phyloP scores from a whole-genome alignment of 257 asterid genomes.

The Solanum corneliomulleri region DNA sequence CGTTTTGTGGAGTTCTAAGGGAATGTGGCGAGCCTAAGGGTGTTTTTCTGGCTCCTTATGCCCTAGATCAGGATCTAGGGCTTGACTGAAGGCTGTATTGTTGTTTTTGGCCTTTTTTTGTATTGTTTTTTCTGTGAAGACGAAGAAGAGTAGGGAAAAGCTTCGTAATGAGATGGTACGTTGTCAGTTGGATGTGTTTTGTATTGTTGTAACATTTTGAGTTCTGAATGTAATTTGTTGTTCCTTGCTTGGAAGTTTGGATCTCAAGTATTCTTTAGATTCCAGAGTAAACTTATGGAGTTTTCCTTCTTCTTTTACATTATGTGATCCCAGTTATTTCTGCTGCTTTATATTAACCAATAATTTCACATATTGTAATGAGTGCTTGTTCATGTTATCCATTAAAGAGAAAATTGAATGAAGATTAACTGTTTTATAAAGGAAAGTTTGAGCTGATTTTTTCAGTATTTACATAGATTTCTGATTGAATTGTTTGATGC shows the following conservation, averaged over 20 bases:
- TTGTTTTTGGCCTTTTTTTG: constrained; percentile 4
- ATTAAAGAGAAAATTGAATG: not conserved
- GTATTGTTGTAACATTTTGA: not conserved
- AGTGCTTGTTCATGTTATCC: not conserved
- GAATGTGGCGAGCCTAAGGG: constrained; percentile 60
- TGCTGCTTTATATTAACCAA: not conserved
- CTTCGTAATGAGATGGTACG: constrained; percentile 82
- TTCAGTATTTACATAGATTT: not conserved
- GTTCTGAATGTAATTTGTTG: not conserved
- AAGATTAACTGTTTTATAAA: not conserved
- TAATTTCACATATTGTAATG: not conserved
- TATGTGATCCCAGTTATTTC: not conserved
- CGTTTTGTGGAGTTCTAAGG: constrained; percentile 20
- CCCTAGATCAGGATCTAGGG: constrained; percentile 54
- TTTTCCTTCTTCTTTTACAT: not conserved
- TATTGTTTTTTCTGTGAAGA: constrained; percentile 16
- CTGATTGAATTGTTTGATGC: not conserved
- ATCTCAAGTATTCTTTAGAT: constrained; percentile 1
- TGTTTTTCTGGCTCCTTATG: constrained; percentile 12
- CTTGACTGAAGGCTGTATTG: not conserved
- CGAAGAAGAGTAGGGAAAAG: constrained; percentile 36
- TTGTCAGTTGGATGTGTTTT: not conserved
- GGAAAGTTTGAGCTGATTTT: not conserved
- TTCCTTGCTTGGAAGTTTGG: constrained; percentile 4
- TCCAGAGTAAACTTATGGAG: not conserved